Evolutionary conservation across 768 basidiomycete species (phyloP).

Genomic region (Podaxis rugospora): DNA sequence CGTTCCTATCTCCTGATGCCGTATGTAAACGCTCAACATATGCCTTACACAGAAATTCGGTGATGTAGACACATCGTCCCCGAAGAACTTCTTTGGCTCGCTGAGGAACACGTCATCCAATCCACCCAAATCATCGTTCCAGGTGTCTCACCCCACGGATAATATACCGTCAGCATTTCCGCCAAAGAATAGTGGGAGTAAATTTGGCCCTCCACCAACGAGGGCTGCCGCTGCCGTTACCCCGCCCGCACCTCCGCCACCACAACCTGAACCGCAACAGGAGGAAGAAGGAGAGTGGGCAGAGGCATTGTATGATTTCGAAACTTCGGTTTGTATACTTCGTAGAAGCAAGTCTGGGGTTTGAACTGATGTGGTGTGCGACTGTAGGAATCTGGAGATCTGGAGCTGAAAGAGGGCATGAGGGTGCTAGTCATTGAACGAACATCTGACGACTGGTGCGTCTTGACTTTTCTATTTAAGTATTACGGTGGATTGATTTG

Average conservation of each 20-base stretch:
- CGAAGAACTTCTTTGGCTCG: slow-evolving; percentile 42
- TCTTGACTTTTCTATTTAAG: slow-evolving; percentile 9
- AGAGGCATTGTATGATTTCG: slow-evolving; percentile 73
- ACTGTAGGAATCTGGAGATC: slow-evolving; percentile 68
- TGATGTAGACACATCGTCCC: slow-evolving; percentile 52
- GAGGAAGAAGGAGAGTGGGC: slow-evolving; percentile 64
- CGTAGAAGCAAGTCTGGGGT: neutral
- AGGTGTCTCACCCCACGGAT: neutral
- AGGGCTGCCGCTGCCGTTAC: slow-evolving; percentile 24
- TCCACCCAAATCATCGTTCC: slow-evolving; percentile 1
- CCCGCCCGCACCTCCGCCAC: slow-evolving; percentile 24
- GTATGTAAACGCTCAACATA: neutral
- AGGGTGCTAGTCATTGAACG: slow-evolving; percentile 60
- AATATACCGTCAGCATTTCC: slow-evolving; percentile 35
- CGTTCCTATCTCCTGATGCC: neutral
- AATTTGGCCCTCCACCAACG: slow-evolving; percentile 50
- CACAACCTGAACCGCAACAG: slow-evolving; percentile 31
- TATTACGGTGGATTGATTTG: slow-evolving; percentile 5
- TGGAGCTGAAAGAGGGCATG: slow-evolving; percentile 51
- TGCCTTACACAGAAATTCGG: slow-evolving; percentile 47
- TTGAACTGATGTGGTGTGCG: neutral
- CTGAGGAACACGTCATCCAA: slow-evolving; percentile 25
- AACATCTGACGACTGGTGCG: slow-evolving; percentile 76
- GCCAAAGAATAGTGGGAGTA: slow-evolving; percentile 30
- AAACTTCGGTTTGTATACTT: slow-evolving; percentile 43